Evolutionary conservation across 176 grass and related monocot species (phyloP), one percentile per base, ranked within the genome.

Genomic region (Miscanthus lutarioriparius): DNA sequence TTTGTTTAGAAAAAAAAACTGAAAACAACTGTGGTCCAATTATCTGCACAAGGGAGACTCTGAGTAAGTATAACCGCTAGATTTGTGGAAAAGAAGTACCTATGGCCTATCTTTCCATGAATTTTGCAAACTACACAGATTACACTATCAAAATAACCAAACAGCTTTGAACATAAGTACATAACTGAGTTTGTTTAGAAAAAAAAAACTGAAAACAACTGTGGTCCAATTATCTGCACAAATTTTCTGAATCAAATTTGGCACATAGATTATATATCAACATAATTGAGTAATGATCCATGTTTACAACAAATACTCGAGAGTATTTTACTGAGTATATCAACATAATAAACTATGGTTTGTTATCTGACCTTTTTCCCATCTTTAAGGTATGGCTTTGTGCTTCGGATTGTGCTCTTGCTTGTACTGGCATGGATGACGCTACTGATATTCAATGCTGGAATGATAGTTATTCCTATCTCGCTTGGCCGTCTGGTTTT

Each of bases 401-500:
- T 94, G 40, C 81, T 99, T 70, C 93, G 93, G 16, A 99, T 99
- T 45, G 82, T 99, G 63, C 79, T 99, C 39, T 86, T 99, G 82
- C 82, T 99, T 72, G 70, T 99, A 72, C 23, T 92, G 72, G 97
- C 97, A 80, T 99, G 97, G 97, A 92, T 96, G 86, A 99, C 97
- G 45, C 88, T 99, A 25, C 84, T 99, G 11, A 45, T 99, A 58
- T 96, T 99, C 83, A 99, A 99, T 86, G 94, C 93, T 53, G 88
- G 90, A 59, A 92, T 99, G 88, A 94, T 99, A 54, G 91, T 99
- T 67, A 70, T 99, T 78, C 97, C 97, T 19, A 92, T 99, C 68
- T 99, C 89, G 9, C 87, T 99, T 76, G 97, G 97, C 7, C 97
- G 97, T 81, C 66, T 87, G 1, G 80, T 99, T 64, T 99, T 96